Conservation (phyloP, 305 asterid species). For the Solanum hybrid region DNA sequence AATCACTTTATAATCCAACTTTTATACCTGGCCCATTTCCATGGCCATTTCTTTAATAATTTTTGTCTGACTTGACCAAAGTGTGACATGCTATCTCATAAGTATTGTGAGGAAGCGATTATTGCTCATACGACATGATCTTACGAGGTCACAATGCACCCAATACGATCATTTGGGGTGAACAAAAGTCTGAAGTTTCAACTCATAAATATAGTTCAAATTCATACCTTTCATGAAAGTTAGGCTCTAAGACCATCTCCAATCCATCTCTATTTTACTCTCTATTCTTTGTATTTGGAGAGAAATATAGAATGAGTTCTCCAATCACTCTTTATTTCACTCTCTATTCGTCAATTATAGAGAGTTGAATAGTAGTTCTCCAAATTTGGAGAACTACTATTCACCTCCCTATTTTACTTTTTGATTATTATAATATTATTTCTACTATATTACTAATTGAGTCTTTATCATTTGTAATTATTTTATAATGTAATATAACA, state of each 20-base stretch:
- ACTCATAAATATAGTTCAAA: not conserved
- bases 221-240: not conserved
- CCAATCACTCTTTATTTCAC: too few species aligned
- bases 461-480: too few species aligned
- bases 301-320: too few species aligned
- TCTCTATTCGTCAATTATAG: too few species aligned
- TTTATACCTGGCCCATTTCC: not conserved
- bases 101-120: not conserved
- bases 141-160: not conserved
- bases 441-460: too few species aligned
- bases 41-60: not conserved
- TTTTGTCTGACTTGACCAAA: not conserved
- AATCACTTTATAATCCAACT: not conserved
- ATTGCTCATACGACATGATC: not conserved
- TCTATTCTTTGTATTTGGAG: too few species aligned
- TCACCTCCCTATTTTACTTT: too few species aligned
- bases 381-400: too few species aligned
- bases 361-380: too few species aligned
- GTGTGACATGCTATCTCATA: not conserved
- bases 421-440: too few species aligned
- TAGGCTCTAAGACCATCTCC: not conserved
- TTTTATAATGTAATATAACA: too few species aligned
- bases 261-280: too few species aligned
- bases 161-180: fast-evolving
- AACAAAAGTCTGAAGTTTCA: not conserved